Evolutionary conservation across 1,284 basidiomycete genomes (phyloP), one percentile per base, ranked within the genome.

Genomic region (Irpex sp.): DNA sequence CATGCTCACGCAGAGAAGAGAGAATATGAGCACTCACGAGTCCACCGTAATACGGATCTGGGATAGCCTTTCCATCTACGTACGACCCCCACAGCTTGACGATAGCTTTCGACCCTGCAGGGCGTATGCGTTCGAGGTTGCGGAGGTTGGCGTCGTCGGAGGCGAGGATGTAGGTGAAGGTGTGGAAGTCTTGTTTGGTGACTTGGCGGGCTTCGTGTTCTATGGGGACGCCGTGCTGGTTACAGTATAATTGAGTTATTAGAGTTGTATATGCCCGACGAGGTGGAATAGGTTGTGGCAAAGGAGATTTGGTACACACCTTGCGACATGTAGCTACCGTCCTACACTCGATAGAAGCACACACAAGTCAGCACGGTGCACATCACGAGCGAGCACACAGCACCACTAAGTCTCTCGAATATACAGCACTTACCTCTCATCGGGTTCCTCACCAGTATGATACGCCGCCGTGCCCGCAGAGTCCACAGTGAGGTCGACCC

Each of bases 81-180:
- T 87, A 91, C 5, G 87, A 87, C n/a, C 90, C 90, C 84, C 88
- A 91, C 28, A 91, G 78, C 14, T 77, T 77, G 33, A 91, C 79
- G 51, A 78, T 77, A 1, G 88, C 87, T 8, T 82, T 85, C 12
- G 81, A 72, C 63, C 82, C 76, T 19, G 72, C 64, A 5, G 88
- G 87, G 64, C 80, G 84, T 61, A 84, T 79, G 49, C 78, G 76
- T 55, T 82, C 66, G 45, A 91, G 75, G 63, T 81, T 78, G 21
- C 78, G 77, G 49, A 91, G 78, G 68, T 91, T 91, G 63, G 78
- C 80, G 61, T 80, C 80, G 69, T 91, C 89, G 3, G 88, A 79
- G 9, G 89, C 87, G 16, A 91, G 79, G 66, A 91, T 89, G 66
- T 91, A 82, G 28, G 85, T 83, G 71, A 89, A 91, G 18, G 68